phyloP scores from a whole-genome alignment of 2,329 filamentous ascomycete genomes.

The Xylariaceae sp. region DNA sequence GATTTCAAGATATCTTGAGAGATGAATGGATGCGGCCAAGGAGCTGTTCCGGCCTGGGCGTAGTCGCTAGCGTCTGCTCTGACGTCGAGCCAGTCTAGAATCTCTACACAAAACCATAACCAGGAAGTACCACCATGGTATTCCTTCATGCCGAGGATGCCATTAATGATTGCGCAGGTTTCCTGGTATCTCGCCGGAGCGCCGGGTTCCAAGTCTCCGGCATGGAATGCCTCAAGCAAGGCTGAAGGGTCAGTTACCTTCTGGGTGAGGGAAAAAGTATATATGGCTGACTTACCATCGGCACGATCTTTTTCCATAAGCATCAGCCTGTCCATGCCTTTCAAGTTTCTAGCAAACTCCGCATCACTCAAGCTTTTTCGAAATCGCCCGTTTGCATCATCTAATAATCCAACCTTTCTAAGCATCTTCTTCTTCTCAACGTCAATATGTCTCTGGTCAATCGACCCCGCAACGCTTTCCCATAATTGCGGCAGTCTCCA shows the following conservation, averaged over 20 bases:
- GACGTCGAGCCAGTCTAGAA: constrained; percentile 30
- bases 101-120: constrained; percentile 30
- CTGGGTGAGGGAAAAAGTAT: background rate
- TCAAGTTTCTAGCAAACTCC: constrained; percentile 12
- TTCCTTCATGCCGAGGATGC: constrained; percentile 26
- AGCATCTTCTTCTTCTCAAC: constrained; percentile 16
- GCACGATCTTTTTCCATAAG: constrained; percentile 25
- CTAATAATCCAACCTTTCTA: constrained; percentile 19
- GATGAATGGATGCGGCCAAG: constrained; percentile 37
- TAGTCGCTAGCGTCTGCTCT: constrained; percentile 26
- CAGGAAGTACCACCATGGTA: constrained; percentile 16
- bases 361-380: background rate
- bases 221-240: constrained; percentile 44
- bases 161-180: constrained; percentile 35
- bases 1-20: constrained; percentile 38
- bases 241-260: constrained; percentile 17
- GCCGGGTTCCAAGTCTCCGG: constrained; percentile 40
- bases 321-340: constrained; percentile 16
- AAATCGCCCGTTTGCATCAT: background rate
- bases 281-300: constrained; percentile 20
- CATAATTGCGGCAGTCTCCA: constrained; percentile 25
- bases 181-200: constrained; percentile 38
- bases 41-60: constrained; percentile 15
- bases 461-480: constrained; percentile 16
- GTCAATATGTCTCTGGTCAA: constrained; percentile 16